Base-by-base conservation (phyloP, 768 basidiomycete genomes). In the Suillus ampliporus region DNA sequence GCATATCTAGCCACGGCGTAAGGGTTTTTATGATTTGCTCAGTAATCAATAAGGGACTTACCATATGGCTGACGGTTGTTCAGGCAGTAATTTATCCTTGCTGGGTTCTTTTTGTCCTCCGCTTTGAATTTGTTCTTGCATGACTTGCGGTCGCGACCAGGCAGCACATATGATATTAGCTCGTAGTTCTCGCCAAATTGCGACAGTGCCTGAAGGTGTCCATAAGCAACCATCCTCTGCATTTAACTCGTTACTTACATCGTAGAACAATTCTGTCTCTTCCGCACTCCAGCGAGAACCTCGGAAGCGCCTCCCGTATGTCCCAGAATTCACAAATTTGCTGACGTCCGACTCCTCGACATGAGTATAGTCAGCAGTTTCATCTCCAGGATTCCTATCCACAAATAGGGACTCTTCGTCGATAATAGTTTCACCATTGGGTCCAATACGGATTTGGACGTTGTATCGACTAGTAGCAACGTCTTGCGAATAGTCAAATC, bases 131-230 rank as follows among this genome's bases (percentile, higher is more conserved):
- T 97, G 74, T 92, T 91, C 76, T 94, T 95, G 75, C 95, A 94
- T 31, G 94, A 89, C 70, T 91, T 93, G 21, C 95, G 84, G 70
- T 94, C 91, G 17, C 95, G 89, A 19, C 90, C 89, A 43, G 93
- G 92, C 21, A 97, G 82, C 14, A 95, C 83, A 67, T 88, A 89
- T 3, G 95, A 91, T 64, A 97, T 95, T 46, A 96, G 83, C 72
- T 96, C 94, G 70, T 96, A 97, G 68, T 96, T 95, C 73, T 95
- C 92, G 37, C 94, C 94, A 67, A 94, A 95, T 71, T 95, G 94
- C 4, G 88, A 83, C 35, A 96, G 78, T n/a, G 92, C 93, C 95
- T 96, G 69, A 38, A 34, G 4, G 59, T 75, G 17, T 67, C 60
- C 58, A n/a, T 66, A 44, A 28, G 13, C 46, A 53, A 37, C 56